phyloP scores from a whole-genome alignment of 148 eudicot genomes.

The Fagopyrum tataricum region DNA sequence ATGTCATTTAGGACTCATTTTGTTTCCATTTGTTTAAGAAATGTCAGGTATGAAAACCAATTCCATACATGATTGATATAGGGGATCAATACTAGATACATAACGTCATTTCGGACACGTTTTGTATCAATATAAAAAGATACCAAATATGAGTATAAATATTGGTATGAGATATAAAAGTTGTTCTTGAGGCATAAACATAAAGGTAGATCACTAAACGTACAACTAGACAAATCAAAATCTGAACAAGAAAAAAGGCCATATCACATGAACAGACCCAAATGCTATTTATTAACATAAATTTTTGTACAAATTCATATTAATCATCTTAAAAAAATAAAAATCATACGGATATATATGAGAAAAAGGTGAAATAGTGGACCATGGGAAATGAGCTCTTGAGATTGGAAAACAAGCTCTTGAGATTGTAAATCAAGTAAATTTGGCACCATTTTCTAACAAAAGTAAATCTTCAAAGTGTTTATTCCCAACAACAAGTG shows the following conservation, averaged over 20 bases:
- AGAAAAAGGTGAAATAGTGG: background rate
- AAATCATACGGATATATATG: background rate
- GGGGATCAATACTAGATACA: no score
- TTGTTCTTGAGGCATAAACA: no score
- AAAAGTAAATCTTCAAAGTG: background rate
- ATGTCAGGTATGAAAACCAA: no score
- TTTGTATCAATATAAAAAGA: background rate
- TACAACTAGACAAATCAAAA: background rate
- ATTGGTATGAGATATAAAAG: no score
- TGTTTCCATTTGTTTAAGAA: no score
- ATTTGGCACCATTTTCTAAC: background rate
- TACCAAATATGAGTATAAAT: background rate
- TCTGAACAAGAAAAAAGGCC: background rate
- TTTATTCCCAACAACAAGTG: background rate
- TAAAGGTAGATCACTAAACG: background rate
- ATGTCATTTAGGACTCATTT: no score
- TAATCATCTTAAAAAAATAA: background rate
- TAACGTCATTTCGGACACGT: no score
- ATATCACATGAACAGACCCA: background rate
- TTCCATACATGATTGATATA: no score
- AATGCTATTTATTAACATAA: background rate
- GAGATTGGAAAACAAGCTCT: background rate
- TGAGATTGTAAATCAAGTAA: background rate
- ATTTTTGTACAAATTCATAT: background rate
- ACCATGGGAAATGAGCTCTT: background rate